phyloP scores from a whole-genome alignment of 2,329 filamentous ascomycete species.

The Pseudocercospora musae region DNA sequence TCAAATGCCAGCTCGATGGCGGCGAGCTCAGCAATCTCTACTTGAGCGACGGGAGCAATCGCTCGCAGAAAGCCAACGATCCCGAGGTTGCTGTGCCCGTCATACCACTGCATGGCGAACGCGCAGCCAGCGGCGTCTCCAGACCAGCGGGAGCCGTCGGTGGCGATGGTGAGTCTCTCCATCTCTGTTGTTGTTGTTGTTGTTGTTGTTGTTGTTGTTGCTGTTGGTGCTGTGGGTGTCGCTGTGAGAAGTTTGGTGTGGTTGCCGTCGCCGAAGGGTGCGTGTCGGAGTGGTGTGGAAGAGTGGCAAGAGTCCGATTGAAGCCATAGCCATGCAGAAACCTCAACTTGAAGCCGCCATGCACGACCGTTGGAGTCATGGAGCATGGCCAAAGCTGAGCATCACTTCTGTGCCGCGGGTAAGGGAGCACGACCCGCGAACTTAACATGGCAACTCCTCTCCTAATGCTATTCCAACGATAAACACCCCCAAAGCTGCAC shows the following conservation, averaged over 20 bases:
- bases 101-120: background rate
- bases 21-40: background rate
- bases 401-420: background rate
- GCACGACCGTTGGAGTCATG: background rate
- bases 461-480: background rate
- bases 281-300: background rate
- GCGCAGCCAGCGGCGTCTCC: background rate
- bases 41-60: background rate
- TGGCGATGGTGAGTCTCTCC: background rate
- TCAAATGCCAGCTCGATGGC: background rate
- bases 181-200: background rate
- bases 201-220: background rate
- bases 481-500: background rate
- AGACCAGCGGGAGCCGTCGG: background rate
- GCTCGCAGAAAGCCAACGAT: background rate
- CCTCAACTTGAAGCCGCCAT: background rate
- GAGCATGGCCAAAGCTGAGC: background rate
- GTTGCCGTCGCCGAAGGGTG: background rate
- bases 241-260: background rate
- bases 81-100: background rate
- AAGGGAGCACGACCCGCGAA: background rate
- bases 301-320: background rate
- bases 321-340: background rate
- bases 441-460: background rate
- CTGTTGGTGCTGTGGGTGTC: too few species aligned